phyloP scores from a whole-genome alignment of 192 early-diverging fungal species.

The Podila verticillata region DNA sequence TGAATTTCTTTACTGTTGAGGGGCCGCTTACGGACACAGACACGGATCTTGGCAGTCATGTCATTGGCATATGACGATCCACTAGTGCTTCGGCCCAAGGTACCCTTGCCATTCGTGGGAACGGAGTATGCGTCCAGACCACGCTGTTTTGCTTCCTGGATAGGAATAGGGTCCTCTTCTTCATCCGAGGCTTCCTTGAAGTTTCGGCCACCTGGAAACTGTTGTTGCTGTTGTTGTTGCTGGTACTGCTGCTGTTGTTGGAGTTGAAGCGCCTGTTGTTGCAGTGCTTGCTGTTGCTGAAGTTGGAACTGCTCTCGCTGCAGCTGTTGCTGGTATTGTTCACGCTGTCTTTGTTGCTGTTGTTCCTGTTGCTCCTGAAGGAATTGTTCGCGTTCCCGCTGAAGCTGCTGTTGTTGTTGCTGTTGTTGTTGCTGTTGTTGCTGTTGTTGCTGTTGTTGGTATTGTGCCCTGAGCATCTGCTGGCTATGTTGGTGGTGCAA shows the following conservation, averaged over 20 bases:
- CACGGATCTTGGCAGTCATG: constrained; percentile 89
- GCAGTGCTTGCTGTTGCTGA: constrained; percentile 17
- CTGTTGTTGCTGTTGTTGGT: constrained; percentile 30
- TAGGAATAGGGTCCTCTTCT: constrained; percentile 46
- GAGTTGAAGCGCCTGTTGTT: constrained; percentile 3
- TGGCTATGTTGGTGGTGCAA: constrained; percentile 14
- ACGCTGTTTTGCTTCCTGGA: constrained; percentile 45
- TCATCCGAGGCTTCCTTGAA: constrained; percentile 53
- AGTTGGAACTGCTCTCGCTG: constrained; percentile 16
- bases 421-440: constrained; percentile 17
- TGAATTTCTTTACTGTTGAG: constrained; percentile 89
- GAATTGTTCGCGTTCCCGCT: constrained; percentile 18
- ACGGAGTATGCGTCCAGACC: constrained; percentile 82
- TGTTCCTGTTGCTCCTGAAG: constrained; percentile 25
- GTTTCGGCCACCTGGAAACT: constrained; percentile 27
- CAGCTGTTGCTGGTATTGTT: constrained; percentile 32
- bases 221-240: constrained; percentile 23
- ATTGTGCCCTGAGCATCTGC: constrained; percentile 5
- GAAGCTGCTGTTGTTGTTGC: constrained; percentile 17
- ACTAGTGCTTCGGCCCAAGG: constrained; percentile 23
- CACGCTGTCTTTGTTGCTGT: constrained; percentile 20
- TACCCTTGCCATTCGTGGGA: constrained; percentile 53
- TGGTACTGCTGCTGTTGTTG: constrained; percentile 16
- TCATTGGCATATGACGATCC: constrained; percentile 46
- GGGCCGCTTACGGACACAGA: constrained; percentile 96